Evolutionary conservation across 495 filamentous ascomycete genomes (phyloP), one percentile per base, ranked within the genome.

Genomic region (Neurospora sp.): DNA sequence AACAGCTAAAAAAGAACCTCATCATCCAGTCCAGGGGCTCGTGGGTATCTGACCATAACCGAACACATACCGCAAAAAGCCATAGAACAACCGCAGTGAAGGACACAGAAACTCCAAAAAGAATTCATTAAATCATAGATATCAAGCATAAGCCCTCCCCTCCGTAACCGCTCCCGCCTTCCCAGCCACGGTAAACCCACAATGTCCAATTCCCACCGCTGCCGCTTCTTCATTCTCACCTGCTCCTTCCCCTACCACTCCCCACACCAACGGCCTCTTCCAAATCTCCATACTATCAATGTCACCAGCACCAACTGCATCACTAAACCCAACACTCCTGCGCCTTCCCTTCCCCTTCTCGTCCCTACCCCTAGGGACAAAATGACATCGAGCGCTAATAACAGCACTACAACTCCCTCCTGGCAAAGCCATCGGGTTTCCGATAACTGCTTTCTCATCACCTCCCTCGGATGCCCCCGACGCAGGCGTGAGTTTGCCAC

Each of bases 361-460:
- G 22, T 27, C 41, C 37, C 66, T 10, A 73, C 31, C 27, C 69
- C 8, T 27, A 14, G 48, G 5, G 11, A 8, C 2, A 18, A 66
- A 75, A 53, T 84, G 83, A 72, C 83, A 85, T 20, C 82, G 72
- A 38, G 84, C 81, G 70, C 79, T 80, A 44, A 86, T 71, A 3
- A 85, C 83, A 1, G 82, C 84, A 68, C 81, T 83, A 69, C 83
- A 84, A 37, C 75, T 73, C 20, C 83, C 83, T 18, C 76, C 81
- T 11, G 73, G 74, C 18, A 85, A 70, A 0, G 76, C 79, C 35
- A 85, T 81, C 20, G 84, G 84, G 72, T 86, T 85, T 0, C 83
- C 83, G 10, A 73, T 68, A 12, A 53, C 10, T 5, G 11, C 3
- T 5, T 53, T 53, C 10, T 53, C 20, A 5, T 48, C 3, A 20